A percentile compares a stretch with the other conserved stretches of the same genome.
phyloP scores from a whole-genome alignment of 2,329 filamentous ascomycete genomes.

The Emydomyces testavorans region DNA sequence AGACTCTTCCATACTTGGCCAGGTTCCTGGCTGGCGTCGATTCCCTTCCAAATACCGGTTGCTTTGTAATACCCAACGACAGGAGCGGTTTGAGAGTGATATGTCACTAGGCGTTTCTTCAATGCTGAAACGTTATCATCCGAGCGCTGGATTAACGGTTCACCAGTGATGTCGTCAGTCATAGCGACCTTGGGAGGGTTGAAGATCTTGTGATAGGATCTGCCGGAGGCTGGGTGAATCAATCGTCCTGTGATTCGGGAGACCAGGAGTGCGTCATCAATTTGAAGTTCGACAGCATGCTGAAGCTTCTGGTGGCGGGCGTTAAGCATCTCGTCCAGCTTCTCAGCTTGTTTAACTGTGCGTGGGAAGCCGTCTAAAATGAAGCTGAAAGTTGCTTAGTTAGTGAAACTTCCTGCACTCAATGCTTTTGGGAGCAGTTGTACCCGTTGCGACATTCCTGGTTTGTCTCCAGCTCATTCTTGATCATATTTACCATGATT shows the following conservation, averaged over 20 bases:
- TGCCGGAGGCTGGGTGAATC: constrained; percentile 88
- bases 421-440: constrained; percentile 20
- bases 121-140: constrained; percentile 95
- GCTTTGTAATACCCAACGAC: constrained; percentile 96
- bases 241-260: constrained; percentile 93
- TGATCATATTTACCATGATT: constrained; percentile 99
- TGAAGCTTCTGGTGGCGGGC: constrained; percentile 72
- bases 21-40: constrained; percentile 93
- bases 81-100: constrained; percentile 85
- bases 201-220: constrained; percentile 97
- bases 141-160: constrained; percentile 88
- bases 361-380: constrained; percentile 98
- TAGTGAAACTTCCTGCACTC: constrained; percentile 3
- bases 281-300: constrained; percentile 92
- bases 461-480: constrained; percentile 89
- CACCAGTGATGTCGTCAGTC: constrained; percentile 94
- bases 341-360: constrained; percentile 88
- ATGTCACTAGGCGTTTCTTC: constrained; percentile 86
- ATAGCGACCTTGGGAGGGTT: constrained; percentile 90
- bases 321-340: constrained; percentile 82
- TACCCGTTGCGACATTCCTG: constrained; percentile 94
- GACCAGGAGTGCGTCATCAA: constrained; percentile 87
- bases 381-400: constrained; percentile 51
- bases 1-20: constrained; percentile 92
- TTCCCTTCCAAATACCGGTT: constrained; percentile 89